Evolutionary conservation across 108 stramenopile species (phyloP), one percentile per base, ranked within the genome.

Genomic region (Conticribra guillardii): DNA sequence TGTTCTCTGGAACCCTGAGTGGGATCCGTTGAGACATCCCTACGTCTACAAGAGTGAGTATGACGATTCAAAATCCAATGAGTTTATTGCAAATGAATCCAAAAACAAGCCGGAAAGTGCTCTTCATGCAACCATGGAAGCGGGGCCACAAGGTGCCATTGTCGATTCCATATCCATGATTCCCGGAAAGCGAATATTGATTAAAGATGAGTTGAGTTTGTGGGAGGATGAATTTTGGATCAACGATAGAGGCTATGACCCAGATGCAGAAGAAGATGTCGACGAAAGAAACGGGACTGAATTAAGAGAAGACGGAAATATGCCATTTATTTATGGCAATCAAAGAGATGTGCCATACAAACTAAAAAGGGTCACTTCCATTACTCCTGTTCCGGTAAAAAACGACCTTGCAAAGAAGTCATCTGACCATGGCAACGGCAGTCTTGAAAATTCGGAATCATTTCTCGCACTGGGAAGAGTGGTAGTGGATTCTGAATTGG

Each of bases 181-280:
- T 50, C 92, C 92, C 11, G 92, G 92, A 27, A 80, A 77, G 19
- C 62, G 83, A 66, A 89, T 94, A 56, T 74, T 82, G 5, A 88
- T 94, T 21, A 63, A 82, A 37, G 92, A 94, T 79, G 89, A 94
- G 69, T 65, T 94, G 19, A 82, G 80, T 60, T 73, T 94, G 48
- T 94, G 89, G 84, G 24, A 77, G 8, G 69, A 90, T 63, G 79
- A 85, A 9, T 86, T 94, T 54, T 94, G 88, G 85, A 94, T 94
- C 32, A 88, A 94, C 53, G 92, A 94, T 82, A 85, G 92, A 0
- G 92, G 92, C 8, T 85, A 79, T 45, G 88, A 94, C 70, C 87
- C 88, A 26, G 84, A 84, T 23, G 75, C 78, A 3, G 80, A 51
- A 3, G 75, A 44, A 19, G 53, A 54, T 3, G n/a, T 2, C n/a